Conservation (phyloP, 202 grass and related monocot genomes). For the Alloteropsis angusta region DNA sequence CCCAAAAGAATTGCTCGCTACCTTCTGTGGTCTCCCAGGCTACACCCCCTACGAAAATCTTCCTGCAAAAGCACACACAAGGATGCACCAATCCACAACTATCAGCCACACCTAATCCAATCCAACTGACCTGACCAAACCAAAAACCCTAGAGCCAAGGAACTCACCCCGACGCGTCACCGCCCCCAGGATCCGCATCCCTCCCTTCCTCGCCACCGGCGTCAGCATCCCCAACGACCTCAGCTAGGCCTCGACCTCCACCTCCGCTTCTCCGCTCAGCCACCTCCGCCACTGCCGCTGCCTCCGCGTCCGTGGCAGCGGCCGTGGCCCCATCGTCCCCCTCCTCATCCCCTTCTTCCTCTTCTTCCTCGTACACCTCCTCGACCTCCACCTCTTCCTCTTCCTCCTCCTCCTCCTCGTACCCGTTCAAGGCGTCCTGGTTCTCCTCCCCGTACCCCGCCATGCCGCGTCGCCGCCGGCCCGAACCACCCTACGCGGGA, state of each 20-base stretch:
- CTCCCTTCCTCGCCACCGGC: conserved; percentile 24
- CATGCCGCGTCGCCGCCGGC: conserved; percentile 20
- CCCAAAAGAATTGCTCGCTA: conserved; percentile 21
- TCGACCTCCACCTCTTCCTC: conserved; percentile 61
- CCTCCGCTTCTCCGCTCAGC: conserved; percentile 25
- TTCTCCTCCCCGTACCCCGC: conserved; percentile 45
- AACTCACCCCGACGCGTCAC: conserved; percentile 79
- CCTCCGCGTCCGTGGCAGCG: neutral
- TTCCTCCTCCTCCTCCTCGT: conserved; percentile 69
- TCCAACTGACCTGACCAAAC: conserved; percentile 14
- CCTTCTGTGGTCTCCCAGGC: conserved; percentile 98
- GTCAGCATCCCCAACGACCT: neutral
- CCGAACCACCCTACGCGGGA: conserved; percentile 19
- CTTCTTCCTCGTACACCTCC: conserved; percentile 45
- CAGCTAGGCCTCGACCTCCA: neutral
- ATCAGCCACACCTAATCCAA: conserved; percentile 28
- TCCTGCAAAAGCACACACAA: conserved; percentile 55
- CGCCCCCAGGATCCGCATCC: neutral
- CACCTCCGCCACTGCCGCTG: neutral
- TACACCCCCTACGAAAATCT: conserved; percentile 98
- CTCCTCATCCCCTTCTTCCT: conserved; percentile 28
- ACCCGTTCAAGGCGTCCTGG: conserved; percentile 36
- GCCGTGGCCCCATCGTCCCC: neutral
- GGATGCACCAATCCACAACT: conserved; percentile 23
- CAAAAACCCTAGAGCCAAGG: neutral